These are phyloP conservation scores for Harrya chromipes DNA, from an alignment of 768 basidiomycete species.

Conservation along the genomic window DNA sequence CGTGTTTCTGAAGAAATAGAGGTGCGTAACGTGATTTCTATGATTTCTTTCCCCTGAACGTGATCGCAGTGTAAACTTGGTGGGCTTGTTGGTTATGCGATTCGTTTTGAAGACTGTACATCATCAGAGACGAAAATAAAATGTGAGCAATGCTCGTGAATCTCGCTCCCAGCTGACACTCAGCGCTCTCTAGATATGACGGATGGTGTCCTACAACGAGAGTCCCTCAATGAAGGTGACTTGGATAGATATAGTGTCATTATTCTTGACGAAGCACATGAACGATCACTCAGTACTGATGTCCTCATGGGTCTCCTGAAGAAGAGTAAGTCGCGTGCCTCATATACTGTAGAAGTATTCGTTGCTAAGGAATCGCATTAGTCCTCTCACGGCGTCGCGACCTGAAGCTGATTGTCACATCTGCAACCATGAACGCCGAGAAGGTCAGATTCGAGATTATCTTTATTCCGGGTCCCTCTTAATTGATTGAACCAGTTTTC, in stretches of 20 bases:
- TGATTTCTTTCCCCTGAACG: constrained; percentile 1
- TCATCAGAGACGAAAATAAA: constrained; percentile 94
- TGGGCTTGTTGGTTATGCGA: constrained; percentile 90
- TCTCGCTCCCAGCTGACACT: background rate
- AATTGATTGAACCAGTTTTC: constrained; percentile 71
- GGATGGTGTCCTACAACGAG: constrained; percentile 96
- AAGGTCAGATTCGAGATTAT: constrained; percentile 56
- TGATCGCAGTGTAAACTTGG: constrained; percentile 77
- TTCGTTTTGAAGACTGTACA: constrained; percentile 98
- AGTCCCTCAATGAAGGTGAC: constrained; percentile 98
- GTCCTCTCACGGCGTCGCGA: constrained; percentile 89
- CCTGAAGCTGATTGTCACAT: constrained; percentile 94
- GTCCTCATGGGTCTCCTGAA: constrained; percentile 94
- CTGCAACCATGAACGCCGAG: constrained; percentile 99
- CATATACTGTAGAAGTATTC: background rate
- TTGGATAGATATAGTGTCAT: constrained; percentile 95
- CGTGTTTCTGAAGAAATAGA: constrained; percentile 99
- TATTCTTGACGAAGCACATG: constrained; percentile 99
- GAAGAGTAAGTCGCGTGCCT: constrained; percentile 64
- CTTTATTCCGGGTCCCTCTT: background rate
- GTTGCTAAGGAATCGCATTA: constrained; percentile 25
- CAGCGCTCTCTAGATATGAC: constrained; percentile 77
- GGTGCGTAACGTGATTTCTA: constrained; percentile 41
- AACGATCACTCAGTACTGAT: constrained; percentile 95
- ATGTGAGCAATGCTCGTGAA: constrained; percentile 50